Evolutionary conservation across 1,284 basidiomycete species (phyloP).

Genomic region (Apiotrichum brassicae): DNA sequence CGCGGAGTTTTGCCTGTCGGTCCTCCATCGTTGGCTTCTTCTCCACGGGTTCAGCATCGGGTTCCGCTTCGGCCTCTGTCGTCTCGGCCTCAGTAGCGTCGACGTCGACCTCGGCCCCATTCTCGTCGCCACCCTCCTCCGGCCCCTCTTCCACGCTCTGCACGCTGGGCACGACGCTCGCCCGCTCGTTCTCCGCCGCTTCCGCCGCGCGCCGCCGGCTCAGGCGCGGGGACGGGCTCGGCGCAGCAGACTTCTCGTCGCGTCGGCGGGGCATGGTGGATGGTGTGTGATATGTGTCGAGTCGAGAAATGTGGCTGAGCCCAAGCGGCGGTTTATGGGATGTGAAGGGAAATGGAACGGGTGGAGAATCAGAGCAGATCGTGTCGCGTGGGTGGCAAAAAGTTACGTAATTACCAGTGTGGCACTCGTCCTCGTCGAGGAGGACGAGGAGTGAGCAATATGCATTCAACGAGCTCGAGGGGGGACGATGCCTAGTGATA

Average conservation of each 20-base stretch:
- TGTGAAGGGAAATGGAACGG: too few relatives aligned
- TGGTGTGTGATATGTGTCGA: too few relatives aligned
- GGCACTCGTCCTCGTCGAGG: too few relatives aligned
- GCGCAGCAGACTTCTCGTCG: slow-evolving; percentile 32
- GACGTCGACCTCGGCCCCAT: slow-evolving; percentile 8
- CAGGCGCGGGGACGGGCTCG: slow-evolving; percentile 23
- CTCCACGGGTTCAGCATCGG: slow-evolving; percentile 4
- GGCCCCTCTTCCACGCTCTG: slow-evolving; percentile 6
- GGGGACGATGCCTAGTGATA: too few relatives aligned
- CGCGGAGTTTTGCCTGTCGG: slow-evolving; percentile 66
- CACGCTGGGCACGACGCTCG: slow-evolving; percentile 4
- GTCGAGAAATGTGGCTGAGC: too few relatives aligned
- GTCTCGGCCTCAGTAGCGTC: slow-evolving; percentile 8
- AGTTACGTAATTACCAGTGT: too few relatives aligned
- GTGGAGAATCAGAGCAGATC: too few relatives aligned
- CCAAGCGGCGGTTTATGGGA: too few relatives aligned
- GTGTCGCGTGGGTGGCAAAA: too few relatives aligned
- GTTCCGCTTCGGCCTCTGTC: slow-evolving; percentile 10
- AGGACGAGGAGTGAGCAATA: too few relatives aligned
- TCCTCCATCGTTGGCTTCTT: slow-evolving; percentile 54
- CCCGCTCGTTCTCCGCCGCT: not conserved
- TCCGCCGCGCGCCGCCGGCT: slow-evolving; percentile 4
- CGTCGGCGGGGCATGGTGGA: slow-evolving; percentile 20
- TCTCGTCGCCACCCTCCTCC: slow-evolving; percentile 4
- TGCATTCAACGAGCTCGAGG: too few relatives aligned